Base-by-base conservation (phyloP, 176 grass and related monocot species). In the Carex scoparia region DNA sequence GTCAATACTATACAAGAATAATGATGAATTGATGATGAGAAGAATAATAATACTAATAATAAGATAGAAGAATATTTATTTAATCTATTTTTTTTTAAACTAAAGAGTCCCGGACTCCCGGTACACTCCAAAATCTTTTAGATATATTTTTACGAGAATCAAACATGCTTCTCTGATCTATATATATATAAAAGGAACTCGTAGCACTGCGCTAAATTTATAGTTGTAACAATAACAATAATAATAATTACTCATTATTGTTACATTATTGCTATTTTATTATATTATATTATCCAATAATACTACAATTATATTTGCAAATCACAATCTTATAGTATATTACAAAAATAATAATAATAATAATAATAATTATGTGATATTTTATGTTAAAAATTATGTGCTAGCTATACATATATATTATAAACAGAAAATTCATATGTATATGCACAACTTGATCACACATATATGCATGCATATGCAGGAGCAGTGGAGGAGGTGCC, bases 381-480 rank as follows among this genome's bases (percentile, higher is more conserved):
- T 12, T 31, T 7, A 56, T 51, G 68, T 71, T 49, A 51, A n/a
- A 51, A 0, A 56, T 33, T 31, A 78, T 78, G 28, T 32, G 49
- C 27, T 14, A 61, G 19, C 19, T 14, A 61, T 61, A 23, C 56
- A 51, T 74, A 74, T 28, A 49, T 55, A 30, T 14, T 40, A 56
- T 77, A 3, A 14, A 32, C 51, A 78, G 33, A 69, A 32, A 31
- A 32, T 78, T 57, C 9, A 78, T 57, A 33, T 57, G 6, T 51
- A 57, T 57, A 33, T 57, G 6, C 74, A 57, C 1, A 57, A 78
- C 74, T 78, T 28, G 48, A 79, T 69, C 44, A 82, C 38, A 13
- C 16, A 80, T 8, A 63, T 68, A 98, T 8, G 68, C 74, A 98
- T 93, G 84, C 5, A 63, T 68, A 98, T 8, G 68, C 74, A 98